Conservation (phyloP, 805 yeast genomes). For the Candida xiaguanensis region DNA sequence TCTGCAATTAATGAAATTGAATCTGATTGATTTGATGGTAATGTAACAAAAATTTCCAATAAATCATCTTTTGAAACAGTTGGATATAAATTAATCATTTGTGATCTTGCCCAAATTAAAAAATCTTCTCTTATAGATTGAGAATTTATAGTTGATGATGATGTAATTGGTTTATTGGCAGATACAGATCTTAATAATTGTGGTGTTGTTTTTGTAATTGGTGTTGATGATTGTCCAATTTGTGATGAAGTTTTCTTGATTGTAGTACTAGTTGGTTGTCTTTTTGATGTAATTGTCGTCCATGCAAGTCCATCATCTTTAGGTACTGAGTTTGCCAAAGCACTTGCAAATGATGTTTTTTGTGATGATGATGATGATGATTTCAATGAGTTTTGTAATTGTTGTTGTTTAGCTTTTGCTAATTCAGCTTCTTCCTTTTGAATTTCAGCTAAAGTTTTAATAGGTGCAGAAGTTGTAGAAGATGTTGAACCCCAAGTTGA, state of each 20-base stretch:
- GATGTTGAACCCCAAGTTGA: slow-evolving; percentile 41
- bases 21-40: slow-evolving; percentile 68
- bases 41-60: slow-evolving; percentile 70
- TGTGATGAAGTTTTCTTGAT: slow-evolving; percentile 8
- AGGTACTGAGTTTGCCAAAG: slow-evolving; percentile 26
- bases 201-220: slow-evolving; percentile 26
- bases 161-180: slow-evolving; percentile 24
- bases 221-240: slow-evolving; percentile 12
- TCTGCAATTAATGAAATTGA: slow-evolving; percentile 86
- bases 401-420: slow-evolving; percentile 19
- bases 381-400: background rate
- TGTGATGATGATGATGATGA: background rate
- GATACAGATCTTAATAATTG: slow-evolving; percentile 36
- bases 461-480: slow-evolving; percentile 18
- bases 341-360: slow-evolving; percentile 22
- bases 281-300: slow-evolving; percentile 44
- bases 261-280: slow-evolving; percentile 17
- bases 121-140: slow-evolving; percentile 50
- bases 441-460: slow-evolving; percentile 53
- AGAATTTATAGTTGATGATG: slow-evolving; percentile 14
- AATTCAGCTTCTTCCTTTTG: slow-evolving; percentile 55
- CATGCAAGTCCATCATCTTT: slow-evolving; percentile 30
- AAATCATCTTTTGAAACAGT: slow-evolving; percentile 78
- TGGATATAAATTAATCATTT: slow-evolving; percentile 63
- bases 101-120: slow-evolving; percentile 66